These are phyloP conservation scores for Rhododendron ovatum DNA, from an alignment of 148 eudicot genomes.

Conservation along the genomic window DNA sequence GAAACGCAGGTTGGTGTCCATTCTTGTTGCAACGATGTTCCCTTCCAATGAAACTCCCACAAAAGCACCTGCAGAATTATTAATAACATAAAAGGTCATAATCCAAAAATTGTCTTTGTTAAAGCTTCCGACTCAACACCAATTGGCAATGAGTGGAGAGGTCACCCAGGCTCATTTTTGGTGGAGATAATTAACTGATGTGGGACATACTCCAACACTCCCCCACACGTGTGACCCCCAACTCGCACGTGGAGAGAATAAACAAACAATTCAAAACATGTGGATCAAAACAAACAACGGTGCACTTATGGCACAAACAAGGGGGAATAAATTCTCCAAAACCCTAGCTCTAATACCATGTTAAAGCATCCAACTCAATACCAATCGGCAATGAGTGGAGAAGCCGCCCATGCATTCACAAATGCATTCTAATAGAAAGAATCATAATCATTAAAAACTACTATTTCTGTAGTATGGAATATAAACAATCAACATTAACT, in stretches of 20 bases:
- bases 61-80: slow-evolving; percentile 72
- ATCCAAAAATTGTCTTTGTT: background rate
- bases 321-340: background rate
- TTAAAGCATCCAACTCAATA: background rate
- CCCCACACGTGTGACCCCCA: background rate
- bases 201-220: background rate
- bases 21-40: slow-evolving; percentile 76
- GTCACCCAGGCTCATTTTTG: background rate
- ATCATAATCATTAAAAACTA: no score
- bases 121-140: background rate
- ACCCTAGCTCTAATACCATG: background rate
- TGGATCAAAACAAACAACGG: background rate
- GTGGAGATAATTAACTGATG: background rate
- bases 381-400: background rate
- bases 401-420: background rate
- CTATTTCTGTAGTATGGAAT: background rate
- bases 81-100: background rate
- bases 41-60: slow-evolving; percentile 96
- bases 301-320: background rate
- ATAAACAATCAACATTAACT: background rate
- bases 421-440: background rate
- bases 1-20: slow-evolving; percentile 78
- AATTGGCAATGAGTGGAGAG: background rate
- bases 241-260: background rate
- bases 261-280: background rate